A percentile compares a stretch with the other conserved stretches of the same genome.
phyloP scores from a whole-genome alignment of 1,139 yeast genomes.

The Pichia sp. region DNA sequence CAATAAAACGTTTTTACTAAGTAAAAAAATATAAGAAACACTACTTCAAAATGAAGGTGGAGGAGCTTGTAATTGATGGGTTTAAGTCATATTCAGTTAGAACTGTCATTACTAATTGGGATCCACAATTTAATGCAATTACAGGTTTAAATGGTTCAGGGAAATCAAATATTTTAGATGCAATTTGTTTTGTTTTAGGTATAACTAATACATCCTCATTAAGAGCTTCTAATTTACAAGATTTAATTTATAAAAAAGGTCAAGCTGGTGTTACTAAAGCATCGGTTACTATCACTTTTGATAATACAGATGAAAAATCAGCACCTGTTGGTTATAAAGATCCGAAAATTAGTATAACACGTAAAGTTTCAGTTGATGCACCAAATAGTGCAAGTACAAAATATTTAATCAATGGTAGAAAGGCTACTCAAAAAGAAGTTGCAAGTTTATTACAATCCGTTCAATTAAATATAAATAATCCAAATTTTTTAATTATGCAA shows the following conservation, averaged over 20 bases:
- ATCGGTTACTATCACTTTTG: constrained; percentile 91
- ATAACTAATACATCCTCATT: constrained; percentile 91
- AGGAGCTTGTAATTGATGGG: constrained; percentile 93
- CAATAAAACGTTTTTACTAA: too few relatives aligned
- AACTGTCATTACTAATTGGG: constrained; percentile 95
- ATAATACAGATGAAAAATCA: constrained; percentile 65
- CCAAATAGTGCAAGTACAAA: constrained; percentile 41
- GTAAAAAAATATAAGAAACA: background rate
- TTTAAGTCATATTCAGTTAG: constrained; percentile 97
- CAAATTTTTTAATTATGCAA: constrained; percentile 96
- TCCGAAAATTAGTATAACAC: constrained; percentile 79
- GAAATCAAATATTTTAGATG: constrained; percentile 89
- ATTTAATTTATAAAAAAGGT: constrained; percentile 90
- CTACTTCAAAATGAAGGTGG: constrained; percentile 63
- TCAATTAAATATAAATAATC: constrained; percentile 91
- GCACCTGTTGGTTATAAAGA: constrained; percentile 85
- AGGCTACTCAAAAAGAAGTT: constrained; percentile 93
- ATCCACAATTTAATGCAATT: constrained; percentile 91
- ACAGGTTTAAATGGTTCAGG: constrained; percentile 98
- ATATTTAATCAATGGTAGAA: constrained; percentile 89
- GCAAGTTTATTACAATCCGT: constrained; percentile 87
- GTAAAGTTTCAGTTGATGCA: constrained; percentile 84
- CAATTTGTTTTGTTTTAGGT: constrained; percentile 97
- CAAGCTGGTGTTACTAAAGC: constrained; percentile 98
- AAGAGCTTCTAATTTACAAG: constrained; percentile 88